Evolutionary conservation across 1,284 basidiomycete genomes (phyloP), one percentile per base, ranked within the genome.

Genomic region (Puccinia coronata): DNA sequence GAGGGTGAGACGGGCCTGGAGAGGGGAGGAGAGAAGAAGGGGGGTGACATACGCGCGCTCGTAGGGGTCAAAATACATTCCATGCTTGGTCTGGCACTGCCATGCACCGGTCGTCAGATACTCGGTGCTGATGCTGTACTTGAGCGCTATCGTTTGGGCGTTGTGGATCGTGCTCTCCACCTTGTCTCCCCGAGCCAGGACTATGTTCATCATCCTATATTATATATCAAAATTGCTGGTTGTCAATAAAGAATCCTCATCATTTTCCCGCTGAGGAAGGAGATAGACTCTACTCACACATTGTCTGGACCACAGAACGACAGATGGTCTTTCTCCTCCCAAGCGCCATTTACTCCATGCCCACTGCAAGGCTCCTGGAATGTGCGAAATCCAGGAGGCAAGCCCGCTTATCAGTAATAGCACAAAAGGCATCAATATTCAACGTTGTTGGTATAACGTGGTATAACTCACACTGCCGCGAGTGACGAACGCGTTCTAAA

Each of bases 111-210:
- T 39, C 25, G 77, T 80, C 28, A 80, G 65, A n/a, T 70, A 69
- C 70, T 80, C 77, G 39, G 77, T 80, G 53, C 67, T 53, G 23
- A 80, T 59, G 28, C 77, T 53, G 43, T 80, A 80, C 65, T 80
- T 80, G 1, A 57, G 31, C 41, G 25, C 77, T n/a, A 80, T 80
- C 8, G 51, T 11, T 18, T 72, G 49, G 39, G 49, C 55, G 23
- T 67, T 69, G 34, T 71, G 57, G 43, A 80, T 80, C 47, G 41
- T 41, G 23, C 59, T 47, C 53, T 43, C 51, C 14, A 61, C 67
- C 41, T 72, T 71, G 34, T 80, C 69, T 41, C 67, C 77, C 36
- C 69, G 31, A 0, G 69, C 77, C 31, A 72, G 28, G 14, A 71
- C 57, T 9, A 80, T 80, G 31, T 69, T 80, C 65, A 71, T 71